Conservation (phyloP, 805 yeast genomes). For the Metschnikowia amazonensis region DNA sequence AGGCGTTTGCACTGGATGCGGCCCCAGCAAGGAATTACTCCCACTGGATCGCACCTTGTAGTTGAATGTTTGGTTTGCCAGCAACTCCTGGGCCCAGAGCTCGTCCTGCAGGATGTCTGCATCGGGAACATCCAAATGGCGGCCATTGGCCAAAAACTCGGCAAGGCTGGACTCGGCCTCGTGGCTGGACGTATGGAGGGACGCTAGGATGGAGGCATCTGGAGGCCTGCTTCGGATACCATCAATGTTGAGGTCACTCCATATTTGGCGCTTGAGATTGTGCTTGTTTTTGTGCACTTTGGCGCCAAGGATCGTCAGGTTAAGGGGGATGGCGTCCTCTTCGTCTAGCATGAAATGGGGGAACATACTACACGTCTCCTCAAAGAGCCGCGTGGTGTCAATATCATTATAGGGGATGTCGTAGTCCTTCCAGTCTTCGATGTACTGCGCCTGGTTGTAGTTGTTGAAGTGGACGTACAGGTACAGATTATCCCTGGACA, state of each 20-base stretch:
- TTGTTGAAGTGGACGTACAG: slow-evolving; percentile 36
- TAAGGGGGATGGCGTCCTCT: slow-evolving; percentile 32
- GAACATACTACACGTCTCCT: slow-evolving; percentile 34
- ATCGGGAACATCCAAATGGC: slow-evolving; percentile 27
- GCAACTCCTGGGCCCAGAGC: slow-evolving; percentile 30
- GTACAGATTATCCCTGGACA: slow-evolving; percentile 17
- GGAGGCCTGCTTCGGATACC: slow-evolving; percentile 25
- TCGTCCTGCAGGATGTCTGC: slow-evolving; percentile 28
- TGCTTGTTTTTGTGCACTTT: slow-evolving; percentile 34
- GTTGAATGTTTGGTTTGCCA: slow-evolving; percentile 24
- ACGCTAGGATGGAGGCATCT: slow-evolving; percentile 33
- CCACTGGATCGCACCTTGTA: slow-evolving; percentile 16
- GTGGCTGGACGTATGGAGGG: slow-evolving; percentile 18
- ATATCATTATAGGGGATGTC: slow-evolving; percentile 40
- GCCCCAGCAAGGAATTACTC: slow-evolving; percentile 7
- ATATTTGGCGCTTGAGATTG: slow-evolving; percentile 27
- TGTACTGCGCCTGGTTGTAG: slow-evolving; percentile 37
- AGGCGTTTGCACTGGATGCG: slow-evolving; percentile 34
- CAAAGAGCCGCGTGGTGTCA: slow-evolving; percentile 36
- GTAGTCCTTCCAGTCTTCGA: slow-evolving; percentile 41
- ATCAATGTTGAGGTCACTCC: slow-evolving; percentile 34
- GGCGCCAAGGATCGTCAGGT: slow-evolving; percentile 36
- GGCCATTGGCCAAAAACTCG: slow-evolving; percentile 32
- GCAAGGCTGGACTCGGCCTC: slow-evolving; percentile 24
- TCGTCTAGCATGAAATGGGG: slow-evolving; percentile 38